Evolutionary conservation across 495 filamentous ascomycete species (phyloP).

Genomic region (Articulospora tetracladia): DNA sequence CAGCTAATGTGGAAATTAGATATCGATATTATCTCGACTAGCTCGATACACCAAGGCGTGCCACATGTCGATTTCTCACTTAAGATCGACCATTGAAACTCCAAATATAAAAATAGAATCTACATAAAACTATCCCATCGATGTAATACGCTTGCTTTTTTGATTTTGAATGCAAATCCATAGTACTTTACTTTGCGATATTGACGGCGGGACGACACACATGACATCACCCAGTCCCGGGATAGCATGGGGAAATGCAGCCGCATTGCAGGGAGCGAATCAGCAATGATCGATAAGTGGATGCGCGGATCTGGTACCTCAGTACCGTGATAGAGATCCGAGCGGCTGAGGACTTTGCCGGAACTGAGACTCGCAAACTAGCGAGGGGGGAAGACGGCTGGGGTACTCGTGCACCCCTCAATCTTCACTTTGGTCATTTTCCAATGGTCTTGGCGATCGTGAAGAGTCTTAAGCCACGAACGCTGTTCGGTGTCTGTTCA

Average conservation of each 20-base stretch:
- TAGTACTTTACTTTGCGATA: too few relatives aligned
- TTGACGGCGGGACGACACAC: too few relatives aligned
- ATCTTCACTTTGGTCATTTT: not conserved
- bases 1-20: constrained; percentile 40
- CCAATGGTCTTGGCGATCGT: too few relatives aligned
- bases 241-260: too few relatives aligned
- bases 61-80: constrained; percentile 92
- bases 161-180: too few relatives aligned
- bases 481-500: not conserved
- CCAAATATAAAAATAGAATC: not conserved
- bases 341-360: not conserved
- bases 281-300: too few relatives aligned
- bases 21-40: constrained; percentile 92
- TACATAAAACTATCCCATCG: not conserved
- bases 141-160: too few relatives aligned
- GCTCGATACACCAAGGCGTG: constrained; percentile 93
- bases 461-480: too few relatives aligned
- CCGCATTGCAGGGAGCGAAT: too few relatives aligned
- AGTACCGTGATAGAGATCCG: not conserved
- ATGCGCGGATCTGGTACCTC: too few relatives aligned
- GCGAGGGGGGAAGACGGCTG: not conserved
- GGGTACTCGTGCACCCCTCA: not conserved
- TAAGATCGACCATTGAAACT: constrained; percentile 67
- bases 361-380: not conserved
- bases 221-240: too few relatives aligned